Conservation (phyloP, 1,284 basidiomycete species). For the Leccinum ponderosum region DNA sequence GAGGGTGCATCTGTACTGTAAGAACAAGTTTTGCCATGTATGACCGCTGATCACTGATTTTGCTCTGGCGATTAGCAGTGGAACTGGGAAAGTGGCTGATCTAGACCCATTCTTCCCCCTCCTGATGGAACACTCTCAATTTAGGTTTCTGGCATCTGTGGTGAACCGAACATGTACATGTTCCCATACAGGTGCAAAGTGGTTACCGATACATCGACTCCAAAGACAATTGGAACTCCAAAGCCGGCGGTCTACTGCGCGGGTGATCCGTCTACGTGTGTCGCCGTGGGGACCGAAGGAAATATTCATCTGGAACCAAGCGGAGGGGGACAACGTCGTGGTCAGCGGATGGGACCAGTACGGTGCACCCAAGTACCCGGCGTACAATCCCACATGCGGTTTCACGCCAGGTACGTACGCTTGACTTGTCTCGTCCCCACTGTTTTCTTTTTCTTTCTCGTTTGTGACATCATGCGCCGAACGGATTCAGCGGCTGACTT, state of each 20-base stretch:
- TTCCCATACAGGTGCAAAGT: slow-evolving; percentile 6
- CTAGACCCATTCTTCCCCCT: background rate
- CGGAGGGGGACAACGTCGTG: slow-evolving; percentile 11
- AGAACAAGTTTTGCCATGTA: background rate
- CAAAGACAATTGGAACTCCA: slow-evolving; percentile 10
- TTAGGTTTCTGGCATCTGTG: slow-evolving; percentile 12
- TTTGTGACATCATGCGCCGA: background rate
- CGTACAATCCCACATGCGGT: slow-evolving; percentile 17
- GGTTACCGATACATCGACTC: background rate
- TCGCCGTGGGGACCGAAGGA: slow-evolving; percentile 11
- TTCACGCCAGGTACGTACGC: slow-evolving; percentile 11
- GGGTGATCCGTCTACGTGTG: slow-evolving; percentile 6
- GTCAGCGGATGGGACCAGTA: background rate
- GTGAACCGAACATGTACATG: slow-evolving; percentile 9
- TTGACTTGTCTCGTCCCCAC: background rate
- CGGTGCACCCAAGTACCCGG: slow-evolving; percentile 1
- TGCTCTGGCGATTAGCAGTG: slow-evolving; percentile 2
- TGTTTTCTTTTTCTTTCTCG: background rate
- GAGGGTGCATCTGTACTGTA: slow-evolving; percentile 5
- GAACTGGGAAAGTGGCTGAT: slow-evolving; percentile 9
- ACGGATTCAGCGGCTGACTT: slow-evolving; percentile 1
- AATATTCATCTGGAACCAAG: slow-evolving; percentile 1
- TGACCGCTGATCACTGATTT: background rate
- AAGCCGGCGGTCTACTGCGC: slow-evolving; percentile 4
- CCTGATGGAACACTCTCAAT: slow-evolving; percentile 2